A percentile compares a stretch with the other conserved stretches of the same genome.
phyloP scores from a whole-genome alignment of 345 rosid species.

The Brassica rapa region DNA sequence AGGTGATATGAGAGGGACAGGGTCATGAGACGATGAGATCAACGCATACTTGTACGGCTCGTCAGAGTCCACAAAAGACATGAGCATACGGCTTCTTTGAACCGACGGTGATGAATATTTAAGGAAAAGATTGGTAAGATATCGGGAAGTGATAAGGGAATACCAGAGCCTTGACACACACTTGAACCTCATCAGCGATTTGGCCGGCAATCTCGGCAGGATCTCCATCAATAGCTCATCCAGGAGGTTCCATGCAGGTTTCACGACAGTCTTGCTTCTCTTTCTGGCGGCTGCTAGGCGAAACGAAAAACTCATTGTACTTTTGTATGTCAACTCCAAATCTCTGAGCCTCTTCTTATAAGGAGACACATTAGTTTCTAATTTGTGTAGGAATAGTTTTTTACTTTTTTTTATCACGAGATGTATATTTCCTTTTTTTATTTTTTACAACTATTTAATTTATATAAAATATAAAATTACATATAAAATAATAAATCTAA shows the following conservation, averaged over 20 bases:
- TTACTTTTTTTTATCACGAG: too few species aligned
- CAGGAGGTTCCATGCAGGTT: background rate
- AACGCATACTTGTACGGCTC: background rate
- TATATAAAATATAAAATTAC: too few species aligned
- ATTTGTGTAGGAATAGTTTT: too few species aligned
- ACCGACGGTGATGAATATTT: background rate
- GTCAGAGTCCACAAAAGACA: background rate
- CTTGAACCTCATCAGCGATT: background rate
- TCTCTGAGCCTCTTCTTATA: background rate
- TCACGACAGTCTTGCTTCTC: background rate
- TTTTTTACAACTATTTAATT: too few species aligned
- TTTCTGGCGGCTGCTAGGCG: background rate
- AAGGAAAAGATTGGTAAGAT: background rate
- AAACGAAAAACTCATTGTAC: background rate
- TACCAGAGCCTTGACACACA: background rate
- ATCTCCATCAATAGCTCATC: background rate
- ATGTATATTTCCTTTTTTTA: too few species aligned
- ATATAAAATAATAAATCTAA: too few species aligned
- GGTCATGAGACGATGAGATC: background rate
- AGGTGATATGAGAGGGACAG: background rate
- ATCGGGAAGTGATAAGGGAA: background rate
- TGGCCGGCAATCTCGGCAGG: background rate
- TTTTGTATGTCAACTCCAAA: background rate
- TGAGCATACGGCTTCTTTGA: background rate
- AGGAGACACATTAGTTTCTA: too few species aligned